These are phyloP conservation scores for Boechera stricta DNA, from an alignment of 345 rosid genomes.

Conservation along the genomic window DNA sequence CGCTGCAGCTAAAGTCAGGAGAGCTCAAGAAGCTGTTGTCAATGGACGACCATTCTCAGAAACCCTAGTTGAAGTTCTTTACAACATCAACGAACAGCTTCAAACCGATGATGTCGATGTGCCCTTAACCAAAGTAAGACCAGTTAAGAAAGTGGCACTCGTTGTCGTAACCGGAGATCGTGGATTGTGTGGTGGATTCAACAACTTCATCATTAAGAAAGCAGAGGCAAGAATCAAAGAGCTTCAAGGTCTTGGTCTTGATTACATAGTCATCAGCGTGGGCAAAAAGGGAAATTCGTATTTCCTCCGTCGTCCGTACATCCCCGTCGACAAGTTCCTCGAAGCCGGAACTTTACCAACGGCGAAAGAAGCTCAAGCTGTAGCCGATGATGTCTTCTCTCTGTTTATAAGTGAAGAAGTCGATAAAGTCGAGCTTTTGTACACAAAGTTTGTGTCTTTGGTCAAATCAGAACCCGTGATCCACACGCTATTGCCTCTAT, in stretches of 20 bases:
- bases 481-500: constrained; percentile 86
- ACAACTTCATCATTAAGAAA: constrained; percentile 75
- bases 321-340: constrained; percentile 70
- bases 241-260: constrained; percentile 67
- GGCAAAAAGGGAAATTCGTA: constrained; percentile 90
- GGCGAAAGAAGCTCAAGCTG: constrained; percentile 76
- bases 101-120: constrained; percentile 82
- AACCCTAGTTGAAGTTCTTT: constrained; percentile 88
- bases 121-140: constrained; percentile 82
- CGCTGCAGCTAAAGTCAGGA: constrained; percentile 94
- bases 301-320: constrained; percentile 77
- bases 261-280: constrained; percentile 74
- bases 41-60: constrained; percentile 91
- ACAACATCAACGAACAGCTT: constrained; percentile 95
- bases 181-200: constrained; percentile 89
- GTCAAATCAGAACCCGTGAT: constrained; percentile 87
- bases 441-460: constrained; percentile 90
- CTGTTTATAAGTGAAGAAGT: constrained; percentile 86
- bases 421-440: constrained; percentile 91
- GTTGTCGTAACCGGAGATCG: constrained; percentile 92
- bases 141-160: constrained; percentile 94
- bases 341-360: constrained; percentile 62
- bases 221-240: constrained; percentile 77
- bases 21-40: constrained; percentile 98
- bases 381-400: constrained; percentile 74